Base-by-base conservation (phyloP, 257 asterid species). In the Rauvolfia tetraphylla region DNA sequence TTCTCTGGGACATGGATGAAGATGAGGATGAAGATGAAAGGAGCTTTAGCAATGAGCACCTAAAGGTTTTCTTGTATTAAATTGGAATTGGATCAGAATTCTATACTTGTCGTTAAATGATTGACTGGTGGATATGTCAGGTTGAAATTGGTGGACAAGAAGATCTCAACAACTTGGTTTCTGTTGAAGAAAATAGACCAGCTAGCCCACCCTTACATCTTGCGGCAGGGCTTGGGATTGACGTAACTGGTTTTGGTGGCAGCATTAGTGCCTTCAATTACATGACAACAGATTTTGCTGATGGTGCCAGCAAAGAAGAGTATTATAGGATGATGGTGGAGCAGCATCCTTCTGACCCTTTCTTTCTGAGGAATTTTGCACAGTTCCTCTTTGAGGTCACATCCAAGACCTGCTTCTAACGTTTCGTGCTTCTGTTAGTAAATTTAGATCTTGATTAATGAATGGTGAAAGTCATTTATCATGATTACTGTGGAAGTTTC, bases 1-100 rank as follows among this genome's bases (percentile, higher is more conserved):
- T 91, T 76, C 87, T 95, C 57, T 95, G 98, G 99, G 89, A 87
- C 34, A 76, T 84, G n/a, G 96, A 83, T 73, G 94, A 87, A 68
- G 51, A 46, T 46, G 51, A 89, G 57, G 90, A 84, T 25, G 56
- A 89, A 62, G 90, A 83, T 23, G 96, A 84, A 75, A 72, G 63
- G 65, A 69, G 31, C 75, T 57, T 41, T 25, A 74, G 80, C 57
- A 74, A 79, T 73, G 81, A 76, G 18, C 74, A 51, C 44, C 34
- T 78, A 72, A 80, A 83, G 92, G 97, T 92, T 58, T 58, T 38
- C 56, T 29, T 44, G 29, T 29, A 15, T n/a, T 5, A 33, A 53
- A 7, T 5, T 38, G 22, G 49, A 54, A 3, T 42, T 29, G 49
- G 42, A 20, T 27, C 44, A 42, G 41, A 23, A 36, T 72, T 62